phyloP scores from a whole-genome alignment of 2,329 filamentous ascomycete genomes.

The Cryphonectria parasitica region DNA sequence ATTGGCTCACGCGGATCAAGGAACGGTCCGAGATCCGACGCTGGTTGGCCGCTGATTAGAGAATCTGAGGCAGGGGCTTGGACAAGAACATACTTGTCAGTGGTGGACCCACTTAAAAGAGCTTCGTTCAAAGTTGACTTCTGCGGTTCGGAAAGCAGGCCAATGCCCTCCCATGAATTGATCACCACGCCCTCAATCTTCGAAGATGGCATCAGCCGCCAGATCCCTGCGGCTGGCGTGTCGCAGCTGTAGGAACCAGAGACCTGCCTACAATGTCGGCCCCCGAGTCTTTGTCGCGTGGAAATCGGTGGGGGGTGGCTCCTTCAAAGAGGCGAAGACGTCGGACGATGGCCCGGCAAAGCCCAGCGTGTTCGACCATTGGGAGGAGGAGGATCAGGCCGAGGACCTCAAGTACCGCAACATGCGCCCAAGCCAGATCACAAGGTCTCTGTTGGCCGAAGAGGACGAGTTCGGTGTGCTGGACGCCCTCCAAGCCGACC shows the following conservation, averaged over 20 bases:
- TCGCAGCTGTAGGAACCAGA: constrained; percentile 39
- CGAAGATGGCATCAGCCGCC: constrained; percentile 46
- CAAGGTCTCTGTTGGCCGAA: constrained; percentile 14
- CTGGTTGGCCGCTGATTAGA: not conserved
- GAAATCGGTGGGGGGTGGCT: constrained; percentile 35
- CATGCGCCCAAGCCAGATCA: constrained; percentile 25
- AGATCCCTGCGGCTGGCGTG: constrained; percentile 46
- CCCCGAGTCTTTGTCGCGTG: constrained; percentile 33
- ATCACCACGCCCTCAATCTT: not conserved
- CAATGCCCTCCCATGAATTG: not conserved
- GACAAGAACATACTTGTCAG: not conserved
- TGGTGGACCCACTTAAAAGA: constrained; percentile 6
- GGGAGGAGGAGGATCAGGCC: constrained; percentile 32
- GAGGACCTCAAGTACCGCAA: constrained; percentile 23
- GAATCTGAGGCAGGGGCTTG: not conserved
- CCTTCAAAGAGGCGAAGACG: constrained; percentile 27
- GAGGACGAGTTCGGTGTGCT: constrained; percentile 18
- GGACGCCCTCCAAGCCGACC: constrained; percentile 17
- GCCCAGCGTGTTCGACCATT: constrained; percentile 27
- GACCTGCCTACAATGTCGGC: constrained; percentile 30
- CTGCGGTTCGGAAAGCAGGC: not conserved
- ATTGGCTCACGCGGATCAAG: not conserved
- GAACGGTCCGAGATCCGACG: no score
- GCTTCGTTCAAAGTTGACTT: constrained; percentile 9
- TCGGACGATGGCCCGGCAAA: constrained; percentile 21